Base-by-base conservation (phyloP, 768 basidiomycete species). In the Nidularia sp. region DNA sequence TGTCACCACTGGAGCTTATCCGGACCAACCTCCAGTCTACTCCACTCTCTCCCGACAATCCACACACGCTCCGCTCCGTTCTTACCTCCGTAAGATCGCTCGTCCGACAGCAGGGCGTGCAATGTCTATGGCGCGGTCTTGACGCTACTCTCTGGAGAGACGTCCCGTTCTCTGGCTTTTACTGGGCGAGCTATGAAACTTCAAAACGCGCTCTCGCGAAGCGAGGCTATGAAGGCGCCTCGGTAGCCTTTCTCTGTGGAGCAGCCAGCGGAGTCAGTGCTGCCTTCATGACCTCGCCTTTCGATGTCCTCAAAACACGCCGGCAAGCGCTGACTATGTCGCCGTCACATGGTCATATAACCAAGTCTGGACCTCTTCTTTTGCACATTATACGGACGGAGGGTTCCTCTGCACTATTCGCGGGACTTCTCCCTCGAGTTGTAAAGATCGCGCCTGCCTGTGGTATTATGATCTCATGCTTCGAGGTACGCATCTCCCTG, bases 391-490 rank as follows among this genome's bases (percentile, higher is more conserved):
- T 92, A 34, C 81, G 76, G 52, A 86, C 80, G 3, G 97, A 99
- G 65, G 97, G 97, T 1, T 55, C 73, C 4, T 67, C 79, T 6
- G 88, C 90, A 2, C 71, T 98, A 47, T 96, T 88, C 64, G 85
- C 91, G 34, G 97, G 97, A 0, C 70, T 93, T 39, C 67, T 85
- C 6, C 96, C 96, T 48, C 85, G 97, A 36, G 84, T 95, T 49
- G 93, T 85, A 42, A 99, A 98, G 70, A 96, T 97, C 56, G 93
- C 93, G 8, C 97, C 97, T 36, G 97, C 96, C 41, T 99, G 97
- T 68, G 96, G 96, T 22, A 88, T 99, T 58, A 98, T 98, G 96
- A 97, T 98, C 65, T 84, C 90, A 51, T 94, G 88, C 66, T 98
- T 88, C 64, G 95, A 98, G 83, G 94, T 85, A 58, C 32, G 79